These are phyloP conservation scores for Kuraishia ogatae DNA, from an alignment of 805 yeast species.

Conservation along the genomic window DNA sequence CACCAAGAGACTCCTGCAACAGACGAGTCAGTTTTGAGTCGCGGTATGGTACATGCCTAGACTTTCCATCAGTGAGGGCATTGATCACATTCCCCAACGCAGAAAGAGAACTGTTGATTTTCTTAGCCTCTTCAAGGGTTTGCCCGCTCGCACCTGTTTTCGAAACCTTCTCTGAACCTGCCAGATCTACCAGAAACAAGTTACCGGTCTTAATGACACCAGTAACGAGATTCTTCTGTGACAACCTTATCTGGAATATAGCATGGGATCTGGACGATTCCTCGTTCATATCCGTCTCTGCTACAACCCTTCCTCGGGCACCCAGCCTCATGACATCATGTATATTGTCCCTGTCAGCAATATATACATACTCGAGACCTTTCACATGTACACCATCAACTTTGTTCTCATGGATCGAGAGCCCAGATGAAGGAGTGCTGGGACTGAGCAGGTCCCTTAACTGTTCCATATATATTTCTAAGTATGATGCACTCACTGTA, in stretches of 20 bases:
- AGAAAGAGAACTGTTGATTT: constrained; percentile 70
- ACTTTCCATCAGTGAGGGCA: constrained; percentile 61
- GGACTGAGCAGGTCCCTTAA: constrained; percentile 61
- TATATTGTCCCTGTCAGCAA: constrained; percentile 50
- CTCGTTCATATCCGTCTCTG: constrained; percentile 60
- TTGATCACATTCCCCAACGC: constrained; percentile 77
- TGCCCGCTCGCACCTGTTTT: constrained; percentile 74
- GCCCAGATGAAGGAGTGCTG: constrained; percentile 21
- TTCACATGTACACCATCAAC: constrained; percentile 59
- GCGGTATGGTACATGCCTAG: constrained; percentile 63
- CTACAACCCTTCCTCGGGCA: constrained; percentile 41
- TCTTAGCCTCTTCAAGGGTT: constrained; percentile 74
- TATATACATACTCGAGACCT: constrained; percentile 57
- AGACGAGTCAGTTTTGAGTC: constrained; percentile 76
- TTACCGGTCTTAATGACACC: constrained; percentile 56
- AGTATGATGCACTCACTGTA: constrained; percentile 58
- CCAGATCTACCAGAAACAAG: constrained; percentile 72
- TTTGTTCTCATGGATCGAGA: constrained; percentile 56
- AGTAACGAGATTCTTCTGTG: constrained; percentile 47
- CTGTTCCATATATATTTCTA: constrained; percentile 79
- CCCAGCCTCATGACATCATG: constrained; percentile 53
- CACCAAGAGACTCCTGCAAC: constrained; percentile 73
- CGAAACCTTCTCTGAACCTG: constrained; percentile 78
- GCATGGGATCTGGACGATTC: constrained; percentile 78
- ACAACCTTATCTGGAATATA: constrained; percentile 58